A percentile compares a stretch with the other conserved stretches of the same genome.
Conservation (phyloP, 2,329 filamentous ascomycete genomes). For the Beauveria medogensis region DNA sequence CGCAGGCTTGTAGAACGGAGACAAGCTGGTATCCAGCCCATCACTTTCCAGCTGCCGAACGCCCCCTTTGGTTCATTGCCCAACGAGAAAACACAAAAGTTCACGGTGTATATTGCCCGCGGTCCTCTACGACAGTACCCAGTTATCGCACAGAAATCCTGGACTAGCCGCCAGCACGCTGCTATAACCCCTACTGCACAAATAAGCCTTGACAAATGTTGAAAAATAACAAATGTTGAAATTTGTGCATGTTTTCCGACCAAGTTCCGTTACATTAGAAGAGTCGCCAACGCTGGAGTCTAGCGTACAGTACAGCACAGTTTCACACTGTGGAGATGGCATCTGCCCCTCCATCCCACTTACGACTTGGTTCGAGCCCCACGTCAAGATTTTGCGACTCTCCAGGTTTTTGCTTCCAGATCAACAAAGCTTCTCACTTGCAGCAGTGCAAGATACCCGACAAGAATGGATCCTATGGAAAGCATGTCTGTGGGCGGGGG, state of each 20-base stretch:
- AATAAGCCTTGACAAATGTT: not conserved
- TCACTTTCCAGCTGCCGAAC: not conserved
- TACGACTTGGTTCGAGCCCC: not conserved
- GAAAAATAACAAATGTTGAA: not conserved
- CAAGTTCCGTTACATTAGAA: too few species aligned
- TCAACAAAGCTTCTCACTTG: not conserved
- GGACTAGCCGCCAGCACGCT: not conserved
- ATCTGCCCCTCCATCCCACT: constrained; percentile 9
- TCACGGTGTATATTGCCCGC: not conserved
- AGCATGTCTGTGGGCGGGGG: constrained; percentile 24
- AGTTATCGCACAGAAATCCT: not conserved
- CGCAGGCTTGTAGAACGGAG: not conserved
- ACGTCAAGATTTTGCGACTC: constrained; percentile 10
- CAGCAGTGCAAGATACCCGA: not conserved
- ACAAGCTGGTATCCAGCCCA: not conserved
- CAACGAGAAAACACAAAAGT: not conserved
- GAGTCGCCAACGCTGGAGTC: too few species aligned
- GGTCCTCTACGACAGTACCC: not conserved
- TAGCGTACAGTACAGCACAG: not conserved
- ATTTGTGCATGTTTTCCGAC: not conserved
- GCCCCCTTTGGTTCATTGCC: not conserved
- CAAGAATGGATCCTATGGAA: constrained; percentile 32
- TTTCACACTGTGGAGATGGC: constrained; percentile 1
- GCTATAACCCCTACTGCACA: not conserved
- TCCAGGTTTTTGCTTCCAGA: not conserved